Base-by-base conservation (phyloP, 139 green algal genomes). In the Yamagishiella unicocca region DNA sequence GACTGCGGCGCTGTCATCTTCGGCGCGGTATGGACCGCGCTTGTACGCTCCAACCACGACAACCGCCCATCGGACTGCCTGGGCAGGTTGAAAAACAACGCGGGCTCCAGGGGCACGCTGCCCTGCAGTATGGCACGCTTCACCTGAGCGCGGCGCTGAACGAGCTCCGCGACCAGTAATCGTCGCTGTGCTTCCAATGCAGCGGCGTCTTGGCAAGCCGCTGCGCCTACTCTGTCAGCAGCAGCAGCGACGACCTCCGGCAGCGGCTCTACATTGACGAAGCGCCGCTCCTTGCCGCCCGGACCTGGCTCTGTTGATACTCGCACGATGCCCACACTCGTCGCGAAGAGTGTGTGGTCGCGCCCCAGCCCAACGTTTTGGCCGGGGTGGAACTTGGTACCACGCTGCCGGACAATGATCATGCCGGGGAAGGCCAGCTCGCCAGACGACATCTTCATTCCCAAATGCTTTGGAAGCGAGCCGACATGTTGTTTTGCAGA, bases 371-470 rank as follows among this genome's bases (percentile, higher is more conserved):
- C 96, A 2, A 99, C 95, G 86, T 96, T 95, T 10, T 92, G 0
- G 0, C 97, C 97, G 8, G 96, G 92, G 64, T 98, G 94, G 75
- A 96, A 98, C 50, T 94, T 92, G 19, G 96, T 98, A n/a, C 97
- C 97, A 21, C 97, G 92, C 88, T 99, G 97, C 33, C 96, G 89
- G 61, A 98, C 91, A 31, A 99, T 96, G 87, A 99, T 98, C 90
- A 98, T 97, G 6, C 97, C 97, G 0, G 97, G 90, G 17, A 95
- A 94, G 29, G 92, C 93, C 3, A 93, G 75, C 90, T 98, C 92
- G 29, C 96, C 96, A 29, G 92, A 95, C 79, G 76, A 96, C 75
- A 98, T 92, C 85, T 99, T 99, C 19, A 98, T 82, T 4, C 97
- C 97, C 29, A 99, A 90, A 84, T 97, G 95, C 81, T 99, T 98